Base-by-base conservation (phyloP, 179 eudicot genomes). In the Pouteria campechiana region DNA sequence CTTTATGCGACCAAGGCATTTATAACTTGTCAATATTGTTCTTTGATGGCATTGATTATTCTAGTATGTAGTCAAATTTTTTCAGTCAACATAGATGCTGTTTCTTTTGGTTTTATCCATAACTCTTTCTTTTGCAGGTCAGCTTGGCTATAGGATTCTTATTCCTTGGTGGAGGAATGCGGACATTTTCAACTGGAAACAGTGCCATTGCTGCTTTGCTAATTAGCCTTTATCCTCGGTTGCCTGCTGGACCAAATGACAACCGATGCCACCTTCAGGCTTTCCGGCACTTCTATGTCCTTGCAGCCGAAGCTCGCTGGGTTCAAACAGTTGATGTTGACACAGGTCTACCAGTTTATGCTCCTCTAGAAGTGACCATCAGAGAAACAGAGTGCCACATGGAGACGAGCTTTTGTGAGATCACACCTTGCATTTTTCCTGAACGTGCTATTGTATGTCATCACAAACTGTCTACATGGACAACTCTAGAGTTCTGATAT, bases 201-300 rank as follows among this genome's bases (percentile, higher is more conserved):
- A 73, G 71, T 62, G 69, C 94, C 54, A 67, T 87, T 58, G 96
- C 96, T 41, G 78, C 75, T 22, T 71, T 86, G 71, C 50, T 90
- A 36, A 73, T 83, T 54, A 73, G 94, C 38, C 63, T 90, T 31
- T 90, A 90, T 82, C 98, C 98, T 14, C 96, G 96, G 47, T 79
- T 90, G 48, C 98, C 98, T 10, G 72, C 75, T n/a, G 96, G 96
- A 46, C 93, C 96, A 38, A 82, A 86, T 77, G 98, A 90, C 53
- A 90, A 90, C 55, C 78, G 96, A 30, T 90, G 98, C 70, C 96
- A 81, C 69, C 87, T 90, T 47, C 68, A 90, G 98, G 98, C 98
- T 28, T 90, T 76, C 52, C 75, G 96, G 60, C 98, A 90, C 71
- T 70, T 90, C 61, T 90, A 90, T 60, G 98, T 90, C 49, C 90